phyloP scores from a whole-genome alignment of 2,329 filamentous ascomycete species.

The Colletotrichum eleusines region DNA sequence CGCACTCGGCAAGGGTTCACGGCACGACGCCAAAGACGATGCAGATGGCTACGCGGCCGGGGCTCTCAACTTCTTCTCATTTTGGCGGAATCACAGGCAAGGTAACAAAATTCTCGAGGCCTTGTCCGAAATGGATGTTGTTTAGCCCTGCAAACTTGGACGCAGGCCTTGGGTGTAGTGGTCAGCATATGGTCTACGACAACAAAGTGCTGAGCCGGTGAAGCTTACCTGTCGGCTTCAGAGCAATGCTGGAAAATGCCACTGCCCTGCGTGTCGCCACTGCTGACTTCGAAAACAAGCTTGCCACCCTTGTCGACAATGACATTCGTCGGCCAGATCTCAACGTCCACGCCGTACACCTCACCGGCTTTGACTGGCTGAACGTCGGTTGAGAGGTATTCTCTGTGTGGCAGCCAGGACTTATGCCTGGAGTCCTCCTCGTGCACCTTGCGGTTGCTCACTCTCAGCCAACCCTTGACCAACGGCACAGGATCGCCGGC shows the following conservation, averaged over 20 bases:
- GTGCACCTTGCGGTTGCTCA: conserved; percentile 67
- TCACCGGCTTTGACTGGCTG: conserved; percentile 65
- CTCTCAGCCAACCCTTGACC: conserved; percentile 73
- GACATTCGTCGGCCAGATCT: conserved; percentile 75
- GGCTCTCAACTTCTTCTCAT: background rate
- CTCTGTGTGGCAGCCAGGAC: conserved; percentile 66
- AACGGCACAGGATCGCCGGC: conserved; percentile 73
- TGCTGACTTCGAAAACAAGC: conserved; percentile 67
- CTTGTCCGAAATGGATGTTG: conserved; percentile 64
- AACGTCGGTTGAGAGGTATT: conserved; percentile 69
- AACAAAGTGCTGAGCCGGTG: conserved; percentile 49
- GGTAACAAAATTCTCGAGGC: conserved; percentile 62
- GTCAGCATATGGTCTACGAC: conserved; percentile 50
- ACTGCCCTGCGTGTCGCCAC: conserved; percentile 70
- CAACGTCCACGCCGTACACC: conserved; percentile 70
- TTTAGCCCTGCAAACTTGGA: conserved; percentile 59
- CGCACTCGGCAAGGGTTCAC: background rate
- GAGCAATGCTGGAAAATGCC: conserved; percentile 68
- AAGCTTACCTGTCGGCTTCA: conserved; percentile 58
- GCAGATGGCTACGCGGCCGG: too few relatives aligned
- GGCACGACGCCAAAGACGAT: background rate
- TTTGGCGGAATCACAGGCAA: conserved; percentile 63
- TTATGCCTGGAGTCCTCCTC: conserved; percentile 63
- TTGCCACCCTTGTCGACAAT: conserved; percentile 60
- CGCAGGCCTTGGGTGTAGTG: conserved; percentile 59